These are phyloP conservation scores for Fusarium musae DNA, from an alignment of 2,329 filamentous ascomycete species.

Conservation along the genomic window DNA sequence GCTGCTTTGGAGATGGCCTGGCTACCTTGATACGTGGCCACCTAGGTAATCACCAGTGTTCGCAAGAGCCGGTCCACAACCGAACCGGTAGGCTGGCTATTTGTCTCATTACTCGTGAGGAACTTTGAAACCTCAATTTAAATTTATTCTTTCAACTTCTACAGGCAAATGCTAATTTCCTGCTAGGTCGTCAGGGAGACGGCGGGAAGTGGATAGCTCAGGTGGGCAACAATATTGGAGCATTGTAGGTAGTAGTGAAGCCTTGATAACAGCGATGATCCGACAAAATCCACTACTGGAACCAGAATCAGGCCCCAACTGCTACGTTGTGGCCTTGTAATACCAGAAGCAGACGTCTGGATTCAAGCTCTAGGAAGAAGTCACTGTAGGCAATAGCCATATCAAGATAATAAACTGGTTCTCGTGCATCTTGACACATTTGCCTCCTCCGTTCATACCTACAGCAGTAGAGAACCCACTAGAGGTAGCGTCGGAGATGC, in stretches of 20 bases:
- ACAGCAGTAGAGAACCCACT: not conserved
- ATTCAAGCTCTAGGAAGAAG: not conserved
- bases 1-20: not conserved
- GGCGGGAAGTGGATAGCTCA: constrained; percentile 40
- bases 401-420: not conserved
- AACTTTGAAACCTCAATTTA: not conserved
- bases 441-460: constrained; percentile 6
- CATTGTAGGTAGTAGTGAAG: constrained; percentile 9
- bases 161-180: not conserved
- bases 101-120: not conserved
- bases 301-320: constrained; percentile 17
- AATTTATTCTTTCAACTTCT: not conserved
- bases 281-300: constrained; percentile 36
- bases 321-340: not conserved
- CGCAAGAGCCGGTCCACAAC: not conserved
- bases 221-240: constrained; percentile 22
- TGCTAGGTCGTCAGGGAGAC: constrained; percentile 38
- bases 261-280: constrained; percentile 19
- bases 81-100: not conserved
- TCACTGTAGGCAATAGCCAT: not conserved
- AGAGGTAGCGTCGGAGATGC: constrained; percentile 31
- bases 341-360: not conserved
- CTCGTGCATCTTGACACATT: constrained; percentile 13
- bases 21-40: constrained; percentile 1
- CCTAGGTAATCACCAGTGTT: not conserved